Evolutionary conservation across 768 basidiomycete species (phyloP).

Genomic region (Amanita subjunquillea): DNA sequence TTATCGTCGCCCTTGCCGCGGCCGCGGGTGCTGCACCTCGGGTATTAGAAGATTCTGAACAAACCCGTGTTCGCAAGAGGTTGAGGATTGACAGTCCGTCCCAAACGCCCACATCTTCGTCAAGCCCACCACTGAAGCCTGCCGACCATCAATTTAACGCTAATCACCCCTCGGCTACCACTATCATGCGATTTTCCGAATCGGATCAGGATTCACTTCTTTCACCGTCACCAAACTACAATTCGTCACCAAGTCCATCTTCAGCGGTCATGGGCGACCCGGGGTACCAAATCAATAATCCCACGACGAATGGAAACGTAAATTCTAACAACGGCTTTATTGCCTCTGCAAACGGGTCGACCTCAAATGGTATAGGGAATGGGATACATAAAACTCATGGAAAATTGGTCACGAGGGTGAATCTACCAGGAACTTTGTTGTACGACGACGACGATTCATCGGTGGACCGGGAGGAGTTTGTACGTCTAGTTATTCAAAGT

Average conservation of each 20-base stretch:
- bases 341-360: constrained; percentile 9
- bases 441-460: constrained; percentile 75
- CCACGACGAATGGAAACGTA: constrained; percentile 32
- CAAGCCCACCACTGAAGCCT: constrained; percentile 18
- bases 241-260: constrained; percentile 10
- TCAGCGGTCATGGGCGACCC: constrained; percentile 7
- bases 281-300: constrained; percentile 23
- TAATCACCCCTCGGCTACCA: constrained; percentile 13
- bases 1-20: constrained; percentile 12
- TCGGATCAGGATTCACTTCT: constrained; percentile 36
- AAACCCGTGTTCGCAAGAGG: constrained; percentile 56
- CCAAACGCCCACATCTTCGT: constrained; percentile 11
- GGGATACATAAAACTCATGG: constrained; percentile 37
- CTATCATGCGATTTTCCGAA: constrained; percentile 42
- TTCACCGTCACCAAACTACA: constrained; percentile 32
- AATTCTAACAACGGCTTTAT: constrained; percentile 25
- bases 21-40: constrained; percentile 7
- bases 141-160: constrained; percentile 12
- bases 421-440: constrained; percentile 60
- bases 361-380: constrained; percentile 35
- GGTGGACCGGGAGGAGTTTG: constrained; percentile 84
- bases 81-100: constrained; percentile 44
- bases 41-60: constrained; percentile 31
- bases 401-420: constrained; percentile 48
- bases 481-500: constrained; percentile 81